Base-by-base conservation (phyloP, 768 basidiomycete genomes). In the Pisolithus sp. region DNA sequence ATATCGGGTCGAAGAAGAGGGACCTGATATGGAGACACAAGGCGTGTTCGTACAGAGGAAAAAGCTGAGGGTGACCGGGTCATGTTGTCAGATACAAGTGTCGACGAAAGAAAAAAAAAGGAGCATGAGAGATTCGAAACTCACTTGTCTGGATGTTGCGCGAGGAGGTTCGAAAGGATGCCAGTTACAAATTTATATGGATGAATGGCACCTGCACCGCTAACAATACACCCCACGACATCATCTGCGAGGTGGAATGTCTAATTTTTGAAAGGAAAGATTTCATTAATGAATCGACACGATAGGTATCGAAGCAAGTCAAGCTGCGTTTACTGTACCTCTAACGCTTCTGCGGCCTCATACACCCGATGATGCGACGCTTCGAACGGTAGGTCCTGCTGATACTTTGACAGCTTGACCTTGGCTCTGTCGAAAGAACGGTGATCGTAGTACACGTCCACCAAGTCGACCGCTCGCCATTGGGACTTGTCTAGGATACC, bases 121-220 rank as follows among this genome's bases (percentile, higher is more conserved):
- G 28, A 9, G 7, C 6, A 3, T 4, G 12, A 34, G 12, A 34
- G 10, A 34, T 34, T 34, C 38, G 7, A 10, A 5, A 64, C 74
- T 55, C 55, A 82, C 81, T 67, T 73, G 10, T 76, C 61, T 12
- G 76, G 62, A 58, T 81, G 73, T 26, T 69, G 68, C 13, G 64
- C 43, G 4, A 86, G 63, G 4, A 86, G 71, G 28, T 78, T 79
- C 21, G 73, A 58, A 8, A 86, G 68, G 24, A 86, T 73, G 0
- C 80, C 76, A 1, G 85, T 89, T 12, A 87, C 78, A 40, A 85
- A 73, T 21, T 79, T 78, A 62, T 89, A 89, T 2, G 86, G 82
- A 60, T 88, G 83, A 4, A 83, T 66, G 0, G 85, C 80, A 6
- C 82, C 85, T 10, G 79, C 86, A 0, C 66, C 61, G 21, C 75